Evolutionary conservation across 495 filamentous ascomycete genomes (phyloP).

Genomic region (Haplographium delicatum): DNA sequence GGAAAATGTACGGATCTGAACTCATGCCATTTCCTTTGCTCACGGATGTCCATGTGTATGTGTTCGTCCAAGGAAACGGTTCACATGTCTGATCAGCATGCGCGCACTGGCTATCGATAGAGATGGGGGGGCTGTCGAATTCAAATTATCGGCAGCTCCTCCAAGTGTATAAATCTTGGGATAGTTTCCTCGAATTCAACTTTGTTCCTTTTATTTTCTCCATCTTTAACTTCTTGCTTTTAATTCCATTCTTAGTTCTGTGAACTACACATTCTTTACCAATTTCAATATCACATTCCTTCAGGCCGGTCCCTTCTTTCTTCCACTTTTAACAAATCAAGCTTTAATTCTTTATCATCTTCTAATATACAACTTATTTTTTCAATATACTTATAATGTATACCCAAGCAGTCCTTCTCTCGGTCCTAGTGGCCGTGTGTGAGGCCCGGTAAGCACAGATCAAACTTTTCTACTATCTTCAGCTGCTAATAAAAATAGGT

Average conservation of each 20-base stretch:
- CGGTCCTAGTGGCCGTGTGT: constrained; percentile 14
- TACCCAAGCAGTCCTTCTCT: constrained; percentile 20
- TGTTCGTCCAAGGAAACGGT: constrained; percentile 3
- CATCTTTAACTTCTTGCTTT: constrained; percentile 3
- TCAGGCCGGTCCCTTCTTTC: constrained; percentile 15
- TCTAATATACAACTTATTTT: background rate
- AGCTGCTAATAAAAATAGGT: constrained; percentile 8
- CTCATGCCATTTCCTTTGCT: constrained; percentile 4
- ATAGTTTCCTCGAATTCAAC: background rate
- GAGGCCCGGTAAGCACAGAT: constrained; percentile 22
- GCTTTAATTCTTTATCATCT: too few species aligned
- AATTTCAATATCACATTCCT: background rate
- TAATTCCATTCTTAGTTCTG: constrained; percentile 23
- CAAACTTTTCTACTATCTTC: background rate
- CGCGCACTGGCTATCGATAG: too few species aligned
- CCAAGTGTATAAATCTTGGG: constrained; percentile 12
- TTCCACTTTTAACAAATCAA: background rate
- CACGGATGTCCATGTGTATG: too few species aligned
- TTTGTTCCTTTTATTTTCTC: constrained; percentile 11
- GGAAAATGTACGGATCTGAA: background rate
- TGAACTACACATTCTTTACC: constrained; percentile 23
- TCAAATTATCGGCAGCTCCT: too few species aligned
- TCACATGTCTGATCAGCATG: constrained; percentile 8
- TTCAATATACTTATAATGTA: constrained; percentile 17
- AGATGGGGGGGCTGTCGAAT: too few species aligned